A percentile compares a stretch with the other conserved stretches of the same genome.
Conservation (phyloP, 805 yeast genomes). For the Wickerhamomyces ciferrii region DNA sequence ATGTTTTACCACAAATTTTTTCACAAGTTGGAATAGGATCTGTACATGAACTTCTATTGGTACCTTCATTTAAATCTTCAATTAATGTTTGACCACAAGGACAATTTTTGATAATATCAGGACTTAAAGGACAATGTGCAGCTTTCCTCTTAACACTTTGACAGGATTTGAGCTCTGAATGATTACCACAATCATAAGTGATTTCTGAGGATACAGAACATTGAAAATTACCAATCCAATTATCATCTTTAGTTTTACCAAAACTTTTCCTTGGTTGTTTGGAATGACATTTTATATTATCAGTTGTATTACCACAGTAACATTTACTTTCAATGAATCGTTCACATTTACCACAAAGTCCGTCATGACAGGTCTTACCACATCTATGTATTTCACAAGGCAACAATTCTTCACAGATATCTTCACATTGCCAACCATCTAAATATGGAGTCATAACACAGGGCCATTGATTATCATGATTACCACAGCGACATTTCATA, state of each 20-base stretch:
- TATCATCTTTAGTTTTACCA: conserved; percentile 14
- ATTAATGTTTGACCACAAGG: conserved; percentile 71
- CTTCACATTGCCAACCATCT: conserved; percentile 64
- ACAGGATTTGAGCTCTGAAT: conserved; percentile 50
- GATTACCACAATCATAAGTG: conserved; percentile 56
- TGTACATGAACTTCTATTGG: conserved; percentile 51
- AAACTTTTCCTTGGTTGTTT: conserved; percentile 31
- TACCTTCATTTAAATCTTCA: conserved; percentile 25
- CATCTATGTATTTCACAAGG: conserved; percentile 76
- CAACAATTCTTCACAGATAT: conserved; percentile 51
- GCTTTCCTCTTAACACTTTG: conserved; percentile 22
- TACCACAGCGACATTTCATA: conserved; percentile 73
- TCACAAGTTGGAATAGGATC: conserved; percentile 81
- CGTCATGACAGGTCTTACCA: conserved; percentile 61
- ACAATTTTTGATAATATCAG: conserved; percentile 56
- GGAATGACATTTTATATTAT: conserved; percentile 39
- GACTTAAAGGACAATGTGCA: conserved; percentile 58
- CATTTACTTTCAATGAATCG: conserved; percentile 45
- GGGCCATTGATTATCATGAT: conserved; percentile 57
- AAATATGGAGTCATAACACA: conserved; percentile 66
- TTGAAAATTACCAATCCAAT: conserved; percentile 48
- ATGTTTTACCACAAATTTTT: conserved; percentile 50
- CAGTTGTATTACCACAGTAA: conserved; percentile 65
- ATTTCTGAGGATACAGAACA: conserved; percentile 42
- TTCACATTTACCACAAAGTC: conserved; percentile 74